A percentile compares a stretch with the other conserved stretches of the same genome.
phyloP scores from a whole-genome alignment of 495 filamentous ascomycete genomes.

The Lasiosphaeria miniovina region DNA sequence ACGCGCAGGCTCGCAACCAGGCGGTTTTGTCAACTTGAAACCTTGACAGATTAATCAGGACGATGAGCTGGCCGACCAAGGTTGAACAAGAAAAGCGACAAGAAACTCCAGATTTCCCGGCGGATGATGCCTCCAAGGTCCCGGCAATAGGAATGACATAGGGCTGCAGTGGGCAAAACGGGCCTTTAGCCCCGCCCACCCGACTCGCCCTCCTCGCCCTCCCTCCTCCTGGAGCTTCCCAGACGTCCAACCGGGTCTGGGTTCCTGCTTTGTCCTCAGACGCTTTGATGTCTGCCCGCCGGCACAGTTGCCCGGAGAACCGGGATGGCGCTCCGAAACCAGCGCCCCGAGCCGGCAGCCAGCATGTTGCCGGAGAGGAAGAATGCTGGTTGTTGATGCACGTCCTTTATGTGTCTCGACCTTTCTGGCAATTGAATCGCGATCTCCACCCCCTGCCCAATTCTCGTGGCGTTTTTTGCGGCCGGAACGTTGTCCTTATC shows the following conservation, averaged over 20 bases:
- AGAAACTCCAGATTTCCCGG: conserved; percentile 17
- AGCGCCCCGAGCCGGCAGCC: conserved; percentile 20
- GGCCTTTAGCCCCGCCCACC: conserved; percentile 26
- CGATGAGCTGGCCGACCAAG: conserved; percentile 3
- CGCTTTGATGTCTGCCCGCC: conserved; percentile 10
- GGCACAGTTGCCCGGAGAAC: conserved; percentile 12
- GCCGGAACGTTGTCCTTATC: conserved; percentile 12
- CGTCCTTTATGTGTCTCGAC: conserved; percentile 5
- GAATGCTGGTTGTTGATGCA: conserved; percentile 13
- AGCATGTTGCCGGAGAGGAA: conserved; percentile 20
- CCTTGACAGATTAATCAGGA: conserved; percentile 10
- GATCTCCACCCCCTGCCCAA: conserved; percentile 10
- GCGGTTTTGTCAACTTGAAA: conserved; percentile 12
- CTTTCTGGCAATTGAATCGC: conserved; percentile 16
- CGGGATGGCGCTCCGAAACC: conserved; percentile 29
- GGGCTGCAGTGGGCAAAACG: conserved; percentile 21
- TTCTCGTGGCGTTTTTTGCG: conserved; percentile 15
- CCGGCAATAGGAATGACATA: conserved; percentile 22
- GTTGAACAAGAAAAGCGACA: conserved; percentile 5
- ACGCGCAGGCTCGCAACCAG: background rate
- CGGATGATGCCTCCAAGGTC: conserved; percentile 22
- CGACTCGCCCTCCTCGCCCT: conserved; percentile 16
- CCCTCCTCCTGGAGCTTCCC: background rate
- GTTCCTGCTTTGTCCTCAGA: background rate
- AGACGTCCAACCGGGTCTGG: conserved; percentile 5